Evolutionary conservation across 176 grass and related monocot species (phyloP), one percentile per base, ranked within the genome.

Genomic region (Panicum miliaceum): DNA sequence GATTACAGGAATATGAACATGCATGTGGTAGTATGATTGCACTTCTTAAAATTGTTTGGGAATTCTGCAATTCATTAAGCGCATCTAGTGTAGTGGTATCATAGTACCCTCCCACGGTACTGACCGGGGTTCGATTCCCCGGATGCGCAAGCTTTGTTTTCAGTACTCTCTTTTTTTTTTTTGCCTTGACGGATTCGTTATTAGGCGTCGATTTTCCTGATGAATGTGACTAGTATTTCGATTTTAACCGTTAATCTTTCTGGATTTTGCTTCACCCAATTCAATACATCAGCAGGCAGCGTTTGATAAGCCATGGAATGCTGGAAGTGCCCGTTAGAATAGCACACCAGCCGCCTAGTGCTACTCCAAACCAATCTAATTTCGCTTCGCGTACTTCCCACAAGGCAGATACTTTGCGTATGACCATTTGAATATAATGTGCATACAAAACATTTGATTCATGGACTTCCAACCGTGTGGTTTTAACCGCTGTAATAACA

Each of bases 81-180:
- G 92, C 92, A 94, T 97, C 90, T 98, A 89, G 90, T 94, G 89
- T 93, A 91, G 92, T 90, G 84, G 90, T 93, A 93, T 93, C 90
- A 97, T 97, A 91, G 95, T 93, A 93, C 95, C 90, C 90, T 94
- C 90, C 92, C 92, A 94, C 92, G 92, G 89, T 94, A 91, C 86
- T 94, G 92, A 97, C 95, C 90, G 35, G 92, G 82, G 87, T 93
- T 92, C 88, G 90, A 92, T 97, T 97, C 88, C 90, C 92, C 54
- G 90, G 84, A 97, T 93, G 92, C 84, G 92, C 92, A 97, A 0
- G 2, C 1, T 32, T 32, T 4, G 0, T 8, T 37, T 16, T 38
- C 18, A n/a, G 15, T 35, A 15, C 0, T 53, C 18, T 20, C n/a
- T 58, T 1, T 8, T 23, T 20, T 54, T 6, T 19, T 14, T 52